Evolutionary conservation across 106 monocot species (phyloP).

Genomic region (Dioscorea alata): DNA sequence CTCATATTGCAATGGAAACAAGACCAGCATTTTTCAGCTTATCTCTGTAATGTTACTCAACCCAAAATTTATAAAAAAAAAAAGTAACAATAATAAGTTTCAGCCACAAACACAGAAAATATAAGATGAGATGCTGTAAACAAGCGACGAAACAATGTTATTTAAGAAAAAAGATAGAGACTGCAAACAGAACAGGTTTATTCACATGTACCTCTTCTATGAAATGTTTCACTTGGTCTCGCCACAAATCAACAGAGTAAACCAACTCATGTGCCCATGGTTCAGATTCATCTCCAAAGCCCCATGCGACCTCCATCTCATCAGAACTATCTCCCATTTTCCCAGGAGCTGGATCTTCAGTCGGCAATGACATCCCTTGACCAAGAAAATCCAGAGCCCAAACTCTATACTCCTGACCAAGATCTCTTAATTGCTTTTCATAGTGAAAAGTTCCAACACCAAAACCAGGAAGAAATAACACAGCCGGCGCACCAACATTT

Average conservation of each 20-base stretch:
- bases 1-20: too few relatives aligned
- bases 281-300: constrained; percentile 77
- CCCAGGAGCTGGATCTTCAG: constrained; percentile 63
- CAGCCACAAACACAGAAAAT: too few relatives aligned
- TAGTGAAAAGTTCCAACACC: constrained; percentile 93
- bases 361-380: constrained; percentile 84
- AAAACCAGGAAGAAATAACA: constrained; percentile 91
- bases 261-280: constrained; percentile 86
- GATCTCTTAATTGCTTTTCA: constrained; percentile 91
- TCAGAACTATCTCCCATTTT: not conserved
- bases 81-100: too few relatives aligned
- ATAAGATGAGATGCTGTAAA: too few relatives aligned
- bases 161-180: too few relatives aligned
- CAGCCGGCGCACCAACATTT: constrained; percentile 52
- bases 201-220: constrained; percentile 56
- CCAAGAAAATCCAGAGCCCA: constrained; percentile 95
- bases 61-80: too few relatives aligned
- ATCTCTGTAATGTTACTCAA: too few relatives aligned
- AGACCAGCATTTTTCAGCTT: too few relatives aligned
- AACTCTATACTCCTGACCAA: constrained; percentile 79
- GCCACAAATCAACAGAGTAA: constrained; percentile 86
- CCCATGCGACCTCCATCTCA: constrained; percentile 37
- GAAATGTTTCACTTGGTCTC: constrained; percentile 84
- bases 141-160: too few relatives aligned
- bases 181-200: too few relatives aligned